These are phyloP conservation scores for Hyphodiscus sp. DNA, from an alignment of 2,329 filamentous ascomycete genomes.

Conservation along the genomic window DNA sequence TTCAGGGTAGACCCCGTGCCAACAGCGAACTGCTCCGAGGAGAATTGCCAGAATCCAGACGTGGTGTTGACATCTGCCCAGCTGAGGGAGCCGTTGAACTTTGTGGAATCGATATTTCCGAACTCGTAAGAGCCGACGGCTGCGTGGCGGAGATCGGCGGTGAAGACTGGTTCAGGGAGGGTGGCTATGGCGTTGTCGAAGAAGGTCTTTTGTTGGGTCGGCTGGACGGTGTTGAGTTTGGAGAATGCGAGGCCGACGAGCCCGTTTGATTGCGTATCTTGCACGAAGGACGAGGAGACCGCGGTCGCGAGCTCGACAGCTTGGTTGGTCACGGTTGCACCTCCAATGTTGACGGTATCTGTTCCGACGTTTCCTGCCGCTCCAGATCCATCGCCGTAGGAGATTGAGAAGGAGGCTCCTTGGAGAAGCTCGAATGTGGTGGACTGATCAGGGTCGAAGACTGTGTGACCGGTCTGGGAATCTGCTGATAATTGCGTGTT, in stretches of 20 bases:
- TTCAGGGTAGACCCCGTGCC: constrained; percentile 46
- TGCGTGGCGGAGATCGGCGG: constrained; percentile 45
- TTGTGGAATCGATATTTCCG: constrained; percentile 46
- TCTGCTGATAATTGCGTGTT: constrained; percentile 27
- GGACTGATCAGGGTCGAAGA: constrained; percentile 28
- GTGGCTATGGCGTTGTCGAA: constrained; percentile 29
- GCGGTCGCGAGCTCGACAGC: constrained; percentile 30
- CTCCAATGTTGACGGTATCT: constrained; percentile 31
- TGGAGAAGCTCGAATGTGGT: constrained; percentile 22
- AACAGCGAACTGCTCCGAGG: constrained; percentile 42
- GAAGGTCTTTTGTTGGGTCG: constrained; percentile 30
- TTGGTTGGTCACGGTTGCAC: constrained; percentile 28
- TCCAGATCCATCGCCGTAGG: constrained; percentile 35
- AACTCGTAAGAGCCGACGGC: constrained; percentile 47
- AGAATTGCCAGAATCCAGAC: constrained; percentile 52
- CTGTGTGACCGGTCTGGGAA: constrained; percentile 26
- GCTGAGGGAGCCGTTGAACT: constrained; percentile 47
- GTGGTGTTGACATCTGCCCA: constrained; percentile 43
- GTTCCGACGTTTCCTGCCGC: constrained; percentile 32
- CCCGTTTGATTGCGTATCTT: constrained; percentile 42
- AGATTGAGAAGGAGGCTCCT: constrained; percentile 30
- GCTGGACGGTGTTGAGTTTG: constrained; percentile 31
- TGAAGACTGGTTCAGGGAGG: constrained; percentile 50
- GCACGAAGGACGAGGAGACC: constrained; percentile 30
- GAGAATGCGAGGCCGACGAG: constrained; percentile 53